These are phyloP conservation scores for Pseudisothecium myosuroides DNA, from an alignment of 225 moss, liverwort and hornwort genomes.

Conservation along the genomic window DNA sequence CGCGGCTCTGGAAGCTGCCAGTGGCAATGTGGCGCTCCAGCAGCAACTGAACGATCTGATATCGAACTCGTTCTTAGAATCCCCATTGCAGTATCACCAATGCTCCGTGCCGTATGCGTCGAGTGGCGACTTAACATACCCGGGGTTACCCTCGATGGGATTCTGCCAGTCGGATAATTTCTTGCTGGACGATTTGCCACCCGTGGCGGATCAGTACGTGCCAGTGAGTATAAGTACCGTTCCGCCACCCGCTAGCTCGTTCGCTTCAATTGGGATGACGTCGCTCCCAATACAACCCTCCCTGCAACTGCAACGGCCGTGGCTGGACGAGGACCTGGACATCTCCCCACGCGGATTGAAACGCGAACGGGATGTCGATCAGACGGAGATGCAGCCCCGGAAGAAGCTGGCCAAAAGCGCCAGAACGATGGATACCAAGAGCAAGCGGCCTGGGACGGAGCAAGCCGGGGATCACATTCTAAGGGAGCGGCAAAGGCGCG, in stretches of 20 bases:
- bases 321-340: neutral
- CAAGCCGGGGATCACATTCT: slow-evolving; percentile 45
- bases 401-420: slow-evolving; percentile 4
- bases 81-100: neutral
- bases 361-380: neutral
- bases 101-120: neutral
- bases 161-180: slow-evolving; percentile 15
- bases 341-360: neutral
- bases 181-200: slow-evolving; percentile 5
- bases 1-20: neutral
- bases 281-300: neutral
- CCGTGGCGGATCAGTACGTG: neutral
- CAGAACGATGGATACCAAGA: neutral
- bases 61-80: slow-evolving; percentile 3
- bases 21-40: slow-evolving; percentile 20
- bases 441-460: slow-evolving; percentile 11
- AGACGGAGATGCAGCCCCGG: neutral
- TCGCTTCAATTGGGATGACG: neutral
- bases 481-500: slow-evolving; percentile 40
- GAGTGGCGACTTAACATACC: neutral
- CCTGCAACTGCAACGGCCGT: neutral
- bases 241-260: neutral
- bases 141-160: neutral
- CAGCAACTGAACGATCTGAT: slow-evolving; percentile 34
- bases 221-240: neutral